Evolutionary conservation across 148 eudicot species (phyloP).

Genomic region (Chenopodium quinoa): DNA sequence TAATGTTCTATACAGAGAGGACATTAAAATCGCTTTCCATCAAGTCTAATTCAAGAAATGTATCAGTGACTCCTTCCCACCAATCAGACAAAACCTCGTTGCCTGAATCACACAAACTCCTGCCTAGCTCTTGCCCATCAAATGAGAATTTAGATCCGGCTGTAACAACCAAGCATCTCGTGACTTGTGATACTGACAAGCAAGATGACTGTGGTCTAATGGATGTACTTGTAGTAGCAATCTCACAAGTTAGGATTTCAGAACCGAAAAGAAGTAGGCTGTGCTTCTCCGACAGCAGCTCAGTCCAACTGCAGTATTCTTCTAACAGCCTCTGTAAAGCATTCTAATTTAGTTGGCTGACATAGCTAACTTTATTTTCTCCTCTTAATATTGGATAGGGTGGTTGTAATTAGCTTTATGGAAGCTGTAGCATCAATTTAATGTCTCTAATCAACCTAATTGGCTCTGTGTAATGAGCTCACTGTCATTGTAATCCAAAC

Average conservation of each 20-base stretch:
- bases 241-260: slow-evolving; percentile 60
- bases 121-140: slow-evolving; percentile 15
- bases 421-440: too few relatives aligned
- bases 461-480: too few relatives aligned
- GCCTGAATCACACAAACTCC: slow-evolving; percentile 31
- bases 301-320: slow-evolving; percentile 54
- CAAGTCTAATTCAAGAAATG: slow-evolving; percentile 48
- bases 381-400: slow-evolving; percentile 6
- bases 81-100: slow-evolving; percentile 31
- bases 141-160: slow-evolving; percentile 24
- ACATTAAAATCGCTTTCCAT: slow-evolving; percentile 44
- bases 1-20: slow-evolving; percentile 74
- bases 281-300: slow-evolving; percentile 35
- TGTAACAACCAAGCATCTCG: slow-evolving; percentile 21
- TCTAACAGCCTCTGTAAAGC: slow-evolving; percentile 67
- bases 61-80: slow-evolving; percentile 26
- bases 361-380: slow-evolving; percentile 7
- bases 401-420: background rate
- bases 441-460: too few relatives aligned
- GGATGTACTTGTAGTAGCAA: slow-evolving; percentile 62
- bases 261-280: slow-evolving; percentile 61
- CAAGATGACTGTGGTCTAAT: slow-evolving; percentile 50
- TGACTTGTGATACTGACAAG: slow-evolving; percentile 30
- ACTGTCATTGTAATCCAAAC: too few relatives aligned
- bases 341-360: slow-evolving; percentile 34